These are phyloP conservation scores for Avena insularis DNA, from an alignment of 176 grass and related monocot species.

Conservation along the genomic window DNA sequence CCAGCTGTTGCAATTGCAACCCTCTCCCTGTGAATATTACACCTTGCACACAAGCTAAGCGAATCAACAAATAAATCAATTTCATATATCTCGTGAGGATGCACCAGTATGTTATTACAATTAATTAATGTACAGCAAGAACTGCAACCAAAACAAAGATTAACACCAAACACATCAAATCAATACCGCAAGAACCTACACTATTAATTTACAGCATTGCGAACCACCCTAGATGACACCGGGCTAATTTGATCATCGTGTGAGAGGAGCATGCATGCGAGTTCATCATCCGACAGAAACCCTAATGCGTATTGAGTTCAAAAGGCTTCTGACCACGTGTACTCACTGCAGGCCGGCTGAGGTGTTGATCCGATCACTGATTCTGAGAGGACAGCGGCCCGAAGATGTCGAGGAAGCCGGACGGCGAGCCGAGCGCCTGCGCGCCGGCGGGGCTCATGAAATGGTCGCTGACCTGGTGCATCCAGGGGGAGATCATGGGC, in stretches of 20 bases:
- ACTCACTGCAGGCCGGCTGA: neutral
- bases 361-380: constrained; percentile 38
- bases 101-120: constrained; percentile 14
- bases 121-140: constrained; percentile 36
- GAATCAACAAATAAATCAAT: constrained; percentile 31
- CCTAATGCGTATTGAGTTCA: neutral
- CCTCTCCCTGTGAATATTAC: neutral
- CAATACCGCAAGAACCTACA: constrained; percentile 3
- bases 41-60: neutral
- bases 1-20: neutral
- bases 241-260: constrained; percentile 12
- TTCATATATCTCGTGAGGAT: constrained; percentile 10
- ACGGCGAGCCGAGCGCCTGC: constrained; percentile 46
- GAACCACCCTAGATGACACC: neutral
- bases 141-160: constrained; percentile 17
- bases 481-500: constrained; percentile 63
- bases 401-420: constrained; percentile 84
- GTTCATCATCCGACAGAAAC: neutral
- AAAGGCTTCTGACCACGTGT: neutral
- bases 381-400: constrained; percentile 55
- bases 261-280: neutral
- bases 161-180: constrained; percentile 18
- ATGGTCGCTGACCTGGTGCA: constrained; percentile 58
- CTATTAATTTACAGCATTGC: neutral
- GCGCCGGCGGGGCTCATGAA: constrained; percentile 58